Base-by-base conservation (phyloP, 75 land plant genomes). In the Sequoiadendron giganteum region DNA sequence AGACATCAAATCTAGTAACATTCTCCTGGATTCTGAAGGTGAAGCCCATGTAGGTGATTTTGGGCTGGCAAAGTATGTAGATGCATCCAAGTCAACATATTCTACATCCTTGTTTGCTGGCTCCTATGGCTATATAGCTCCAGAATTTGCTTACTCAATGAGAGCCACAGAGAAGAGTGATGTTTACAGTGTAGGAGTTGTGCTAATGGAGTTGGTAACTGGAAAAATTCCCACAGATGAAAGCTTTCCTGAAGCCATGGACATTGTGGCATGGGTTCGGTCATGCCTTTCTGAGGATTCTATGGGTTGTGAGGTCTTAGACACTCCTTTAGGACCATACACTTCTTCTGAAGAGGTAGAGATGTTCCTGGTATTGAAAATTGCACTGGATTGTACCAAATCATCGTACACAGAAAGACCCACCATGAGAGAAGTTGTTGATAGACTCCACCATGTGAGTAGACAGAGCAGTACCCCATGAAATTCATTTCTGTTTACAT, bases 121-220 rank as follows among this genome's bases (percentile, higher is more conserved):
- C 40, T 95, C 98, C 38, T 95, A 93, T 87, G 98, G 99, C 84
- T 97, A 97, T 91, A 96, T 97, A 85, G 99, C 98, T 86, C 99
- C 98, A 89, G 99, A 28, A 48, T 13, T 85, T 49, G 99, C 98
- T 40, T 97, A 95, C 87, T 89, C 96, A 45, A 87, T 96, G 90
- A 94, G 87, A 90, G 95, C 94, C 55, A 93, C 95, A 68, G 98
- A 96, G 88, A 97, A 96, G 89, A 93, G 93, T 39, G 97, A 97
- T 88, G 95, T 96, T 3, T 97, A 97, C 92, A 95, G 96, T 87
- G 92, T 93, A 90, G 99, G 99, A 1, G 97, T 97, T 15, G 96
- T 97, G 70, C 89, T 97, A 25, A 92, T 97, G 93, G 99, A 97
- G 93, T 94, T 97, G 30, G 93, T 97, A 34, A 94, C 92, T 55